Percentiles rank a stretch among this genome's conserved stretches.
phyloP scores from a whole-genome alignment of 257 asterid genomes.

The Fraxinus pennsylvanica region DNA sequence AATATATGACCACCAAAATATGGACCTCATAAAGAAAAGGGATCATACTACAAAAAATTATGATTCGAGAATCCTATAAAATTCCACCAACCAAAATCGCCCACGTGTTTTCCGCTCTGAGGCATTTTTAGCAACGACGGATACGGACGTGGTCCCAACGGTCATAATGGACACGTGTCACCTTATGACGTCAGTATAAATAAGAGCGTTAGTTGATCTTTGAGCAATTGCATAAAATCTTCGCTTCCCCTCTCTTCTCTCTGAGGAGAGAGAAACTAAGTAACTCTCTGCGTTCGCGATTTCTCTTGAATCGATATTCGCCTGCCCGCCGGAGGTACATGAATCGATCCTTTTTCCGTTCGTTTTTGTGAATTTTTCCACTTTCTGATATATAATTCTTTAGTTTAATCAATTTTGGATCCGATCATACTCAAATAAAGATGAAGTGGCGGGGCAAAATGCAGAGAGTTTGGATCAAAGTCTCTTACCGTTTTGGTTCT shows the following conservation, averaged over 20 bases:
- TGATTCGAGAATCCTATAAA: not conserved
- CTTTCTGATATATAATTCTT: not conserved
- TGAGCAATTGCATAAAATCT: not conserved
- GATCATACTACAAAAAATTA: not conserved
- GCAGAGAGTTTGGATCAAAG: constrained; percentile 52
- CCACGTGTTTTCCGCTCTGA: not conserved
- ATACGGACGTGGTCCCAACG: not conserved
- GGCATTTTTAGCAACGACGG: not conserved
- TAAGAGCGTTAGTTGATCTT: not conserved
- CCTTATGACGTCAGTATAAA: not conserved
- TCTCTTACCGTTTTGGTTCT: constrained; percentile 39
- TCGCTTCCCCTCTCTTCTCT: not conserved
- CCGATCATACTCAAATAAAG: constrained; percentile 25
- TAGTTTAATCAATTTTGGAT: not conserved
- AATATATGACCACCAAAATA: not conserved
- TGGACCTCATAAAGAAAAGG: not conserved
- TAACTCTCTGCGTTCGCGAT: not conserved
- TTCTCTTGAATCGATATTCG: not conserved
- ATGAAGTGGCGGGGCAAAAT: constrained; percentile 50
- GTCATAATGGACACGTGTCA: not conserved
- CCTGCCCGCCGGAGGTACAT: not conserved
- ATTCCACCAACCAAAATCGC: not conserved
- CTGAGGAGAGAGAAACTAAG: not conserved
- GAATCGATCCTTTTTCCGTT: not conserved
- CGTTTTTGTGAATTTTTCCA: not conserved